These are phyloP conservation scores for Salix udensis DNA, from an alignment of 345 rosid genomes.

Conservation along the genomic window DNA sequence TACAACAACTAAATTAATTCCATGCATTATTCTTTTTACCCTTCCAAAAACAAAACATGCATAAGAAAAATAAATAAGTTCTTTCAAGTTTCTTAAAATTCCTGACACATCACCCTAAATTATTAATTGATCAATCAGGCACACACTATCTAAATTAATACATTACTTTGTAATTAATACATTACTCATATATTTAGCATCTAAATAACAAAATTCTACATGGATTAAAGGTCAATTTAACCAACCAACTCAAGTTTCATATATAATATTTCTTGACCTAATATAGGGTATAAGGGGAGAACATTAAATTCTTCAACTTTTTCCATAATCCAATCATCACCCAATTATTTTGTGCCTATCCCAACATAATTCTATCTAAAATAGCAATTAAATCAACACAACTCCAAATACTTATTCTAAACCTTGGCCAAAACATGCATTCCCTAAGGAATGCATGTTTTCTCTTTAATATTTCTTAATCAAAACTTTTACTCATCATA, in stretches of 20 bases:
- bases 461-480: neutral
- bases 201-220: neutral
- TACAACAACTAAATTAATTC: neutral
- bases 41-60: neutral
- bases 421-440: neutral
- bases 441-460: neutral
- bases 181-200: neutral
- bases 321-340: neutral
- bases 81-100: too few relatives aligned
- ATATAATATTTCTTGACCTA: too few relatives aligned
- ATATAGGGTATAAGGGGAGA: accelerated
- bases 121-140: too few relatives aligned
- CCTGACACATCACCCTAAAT: neutral
- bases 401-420: too few relatives aligned
- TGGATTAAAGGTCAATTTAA: too few relatives aligned
- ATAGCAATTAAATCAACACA: neutral
- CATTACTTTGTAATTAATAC: too few relatives aligned
- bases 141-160: too few relatives aligned
- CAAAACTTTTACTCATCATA: too few relatives aligned
- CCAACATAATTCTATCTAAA: neutral
- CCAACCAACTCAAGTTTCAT: neutral
- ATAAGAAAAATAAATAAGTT: too few relatives aligned
- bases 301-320: neutral
- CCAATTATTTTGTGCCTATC: too few relatives aligned
- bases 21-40: neutral